Conservation (phyloP, 768 basidiomycete genomes). For the Phylloporus sp. region DNA sequence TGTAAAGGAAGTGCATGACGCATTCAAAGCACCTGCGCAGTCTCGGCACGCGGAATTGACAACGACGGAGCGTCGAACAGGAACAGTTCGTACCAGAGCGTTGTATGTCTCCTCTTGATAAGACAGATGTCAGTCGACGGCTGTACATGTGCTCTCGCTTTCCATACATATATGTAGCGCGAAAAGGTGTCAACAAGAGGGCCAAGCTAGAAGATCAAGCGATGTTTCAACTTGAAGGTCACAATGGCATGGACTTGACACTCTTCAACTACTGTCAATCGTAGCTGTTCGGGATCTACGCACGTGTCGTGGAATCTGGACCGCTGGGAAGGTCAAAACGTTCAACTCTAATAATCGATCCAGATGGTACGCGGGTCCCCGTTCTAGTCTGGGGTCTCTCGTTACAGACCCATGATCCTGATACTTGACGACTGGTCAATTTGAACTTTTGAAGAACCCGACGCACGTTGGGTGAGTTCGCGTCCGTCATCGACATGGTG, state of each 20-base stretch:
- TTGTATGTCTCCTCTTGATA: neutral
- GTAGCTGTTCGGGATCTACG: neutral
- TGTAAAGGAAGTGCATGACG: neutral
- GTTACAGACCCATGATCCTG: neutral
- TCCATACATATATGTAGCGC: neutral
- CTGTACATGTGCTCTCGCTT: constrained; percentile 3
- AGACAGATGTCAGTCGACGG: constrained; percentile 3
- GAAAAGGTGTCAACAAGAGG: neutral
- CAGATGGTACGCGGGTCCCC: neutral
- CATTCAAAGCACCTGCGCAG: neutral
- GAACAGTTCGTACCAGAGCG: neutral
- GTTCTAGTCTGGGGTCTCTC: neutral
- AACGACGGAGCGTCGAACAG: neutral
- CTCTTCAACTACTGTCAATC: neutral
- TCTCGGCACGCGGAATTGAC: neutral
- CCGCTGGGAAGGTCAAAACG: too few species aligned
- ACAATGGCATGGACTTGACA: neutral
- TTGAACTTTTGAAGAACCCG: neutral
- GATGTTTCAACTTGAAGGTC: neutral
- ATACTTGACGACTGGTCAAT: neutral
- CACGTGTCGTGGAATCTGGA: neutral
- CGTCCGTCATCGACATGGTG: neutral
- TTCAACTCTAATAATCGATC: neutral
- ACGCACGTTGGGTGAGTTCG: neutral
- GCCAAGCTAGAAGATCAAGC: neutral